Evolutionary conservation across 179 eudicot genomes (phyloP).

Genomic region (Actinidia chinensis): DNA sequence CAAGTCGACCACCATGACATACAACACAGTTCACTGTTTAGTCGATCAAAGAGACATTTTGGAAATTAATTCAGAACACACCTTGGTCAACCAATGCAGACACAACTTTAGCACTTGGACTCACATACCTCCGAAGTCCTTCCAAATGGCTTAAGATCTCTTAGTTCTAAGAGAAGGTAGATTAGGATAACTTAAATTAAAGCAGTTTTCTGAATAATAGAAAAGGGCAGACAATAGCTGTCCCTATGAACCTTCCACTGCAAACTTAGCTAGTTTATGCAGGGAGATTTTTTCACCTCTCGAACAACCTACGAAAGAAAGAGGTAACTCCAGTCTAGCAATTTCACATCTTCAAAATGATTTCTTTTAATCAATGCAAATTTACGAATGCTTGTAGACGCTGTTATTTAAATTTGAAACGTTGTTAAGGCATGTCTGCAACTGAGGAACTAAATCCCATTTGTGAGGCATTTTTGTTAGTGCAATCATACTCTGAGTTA

Average conservation of each 20-base stretch:
- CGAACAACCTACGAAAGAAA: not conserved
- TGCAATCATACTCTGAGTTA: not conserved
- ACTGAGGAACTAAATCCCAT: not conserved
- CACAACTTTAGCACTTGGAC: too few species aligned
- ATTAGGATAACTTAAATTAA: not conserved
- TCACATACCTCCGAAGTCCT: too few species aligned
- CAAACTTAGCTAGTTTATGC: not conserved
- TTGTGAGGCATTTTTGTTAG: conserved; percentile 2
- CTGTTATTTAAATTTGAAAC: not conserved
- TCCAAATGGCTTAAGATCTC: not conserved
- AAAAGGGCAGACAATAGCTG: not conserved
- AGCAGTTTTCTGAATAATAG: not conserved
- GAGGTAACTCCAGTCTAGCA: not conserved
- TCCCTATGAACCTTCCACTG: not conserved
- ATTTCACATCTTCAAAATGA: conserved; percentile 2
- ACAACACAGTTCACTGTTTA: too few species aligned
- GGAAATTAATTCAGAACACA: too few species aligned
- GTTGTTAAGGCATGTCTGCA: conserved; percentile 7
- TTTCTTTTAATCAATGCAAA: not conserved
- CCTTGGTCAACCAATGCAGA: too few species aligned
- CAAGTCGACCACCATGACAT: too few species aligned
- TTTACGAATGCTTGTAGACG: not conserved
- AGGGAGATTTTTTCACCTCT: not conserved
- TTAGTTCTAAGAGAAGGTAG: conserved; percentile 2
- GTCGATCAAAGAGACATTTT: too few species aligned